Evolutionary conservation across 768 basidiomycete species (phyloP).

Genomic region (Collybiopsis luxurians): DNA sequence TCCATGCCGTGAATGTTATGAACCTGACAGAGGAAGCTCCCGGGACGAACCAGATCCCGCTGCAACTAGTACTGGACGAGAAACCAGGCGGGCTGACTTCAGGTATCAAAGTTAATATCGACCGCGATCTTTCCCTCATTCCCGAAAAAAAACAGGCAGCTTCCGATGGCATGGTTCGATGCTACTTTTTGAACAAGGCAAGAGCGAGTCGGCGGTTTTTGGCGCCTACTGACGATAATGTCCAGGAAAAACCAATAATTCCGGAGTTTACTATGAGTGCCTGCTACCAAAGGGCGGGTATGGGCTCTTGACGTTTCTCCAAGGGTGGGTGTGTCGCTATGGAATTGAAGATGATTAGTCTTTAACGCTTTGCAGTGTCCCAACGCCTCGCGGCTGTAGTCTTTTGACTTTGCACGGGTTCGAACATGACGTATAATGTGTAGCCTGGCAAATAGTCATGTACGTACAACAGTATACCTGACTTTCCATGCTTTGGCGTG

Average conservation of each 20-base stretch:
- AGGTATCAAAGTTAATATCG: neutral
- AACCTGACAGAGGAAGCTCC: conserved; percentile 38
- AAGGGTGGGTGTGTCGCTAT: conserved; percentile 34
- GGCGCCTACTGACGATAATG: conserved; percentile 30
- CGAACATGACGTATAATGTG: conserved; percentile 14
- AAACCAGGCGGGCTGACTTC: neutral
- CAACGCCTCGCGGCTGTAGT: conserved; percentile 38
- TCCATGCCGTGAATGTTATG: conserved; percentile 51
- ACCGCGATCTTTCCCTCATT: too few species aligned
- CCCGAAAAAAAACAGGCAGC: too few species aligned
- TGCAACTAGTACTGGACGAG: conserved; percentile 42
- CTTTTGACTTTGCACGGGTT: conserved; percentile 44
- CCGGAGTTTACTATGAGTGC: conserved; percentile 45
- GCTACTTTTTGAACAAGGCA: too few species aligned
- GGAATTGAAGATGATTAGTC: conserved; percentile 3
- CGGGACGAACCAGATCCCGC: conserved; percentile 34
- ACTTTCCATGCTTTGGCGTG: neutral
- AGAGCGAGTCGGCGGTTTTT: too few species aligned
- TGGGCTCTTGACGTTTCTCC: conserved; percentile 49
- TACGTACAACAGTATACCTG: neutral
- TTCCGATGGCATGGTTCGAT: too few species aligned
- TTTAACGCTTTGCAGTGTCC: conserved; percentile 19
- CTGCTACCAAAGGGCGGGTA: conserved; percentile 30
- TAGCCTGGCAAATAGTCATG: neutral
- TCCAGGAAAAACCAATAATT: conserved; percentile 34